Percentiles rank a stretch among this genome's conserved stretches.
Evolutionary conservation across 176 grass and related monocot species (phyloP).

Genomic region (Carex cristatella): DNA sequence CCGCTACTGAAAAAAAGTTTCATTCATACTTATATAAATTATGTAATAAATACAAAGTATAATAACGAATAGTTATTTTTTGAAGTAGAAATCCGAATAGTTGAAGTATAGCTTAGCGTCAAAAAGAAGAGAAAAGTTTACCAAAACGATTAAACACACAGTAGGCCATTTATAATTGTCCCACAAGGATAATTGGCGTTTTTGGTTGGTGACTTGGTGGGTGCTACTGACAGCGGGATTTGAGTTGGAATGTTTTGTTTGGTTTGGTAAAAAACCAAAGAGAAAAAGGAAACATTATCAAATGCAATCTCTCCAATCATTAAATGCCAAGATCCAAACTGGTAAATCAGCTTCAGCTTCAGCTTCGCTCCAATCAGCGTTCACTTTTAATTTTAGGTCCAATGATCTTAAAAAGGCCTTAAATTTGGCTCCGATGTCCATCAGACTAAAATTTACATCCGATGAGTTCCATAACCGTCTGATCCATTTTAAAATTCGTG

Average conservation of each 20-base stretch:
- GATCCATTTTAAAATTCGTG: no score
- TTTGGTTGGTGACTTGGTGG: background rate
- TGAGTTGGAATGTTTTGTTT: conserved; percentile 14
- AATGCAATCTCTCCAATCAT: background rate
- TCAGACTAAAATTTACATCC: no score
- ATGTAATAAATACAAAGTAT: background rate
- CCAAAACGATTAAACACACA: background rate
- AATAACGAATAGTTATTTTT: background rate
- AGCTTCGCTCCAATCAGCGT: no score
- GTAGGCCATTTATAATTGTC: background rate
- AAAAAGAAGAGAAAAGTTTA: no score
- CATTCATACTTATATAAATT: background rate
- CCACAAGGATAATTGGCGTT: background rate
- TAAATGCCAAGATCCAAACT: background rate
- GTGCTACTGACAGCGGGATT: background rate
- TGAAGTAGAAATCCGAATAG: background rate
- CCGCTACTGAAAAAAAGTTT: background rate
- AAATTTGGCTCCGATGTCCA: no score
- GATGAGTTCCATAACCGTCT: no score
- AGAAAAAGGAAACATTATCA: background rate
- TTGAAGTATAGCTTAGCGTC: background rate
- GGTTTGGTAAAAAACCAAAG: background rate
- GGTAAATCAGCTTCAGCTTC: background rate
- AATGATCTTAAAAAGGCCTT: no score
- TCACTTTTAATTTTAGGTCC: no score